Evolutionary conservation across 2,329 filamentous ascomycete genomes (phyloP).

Genomic region (Penicillium nordicum): DNA sequence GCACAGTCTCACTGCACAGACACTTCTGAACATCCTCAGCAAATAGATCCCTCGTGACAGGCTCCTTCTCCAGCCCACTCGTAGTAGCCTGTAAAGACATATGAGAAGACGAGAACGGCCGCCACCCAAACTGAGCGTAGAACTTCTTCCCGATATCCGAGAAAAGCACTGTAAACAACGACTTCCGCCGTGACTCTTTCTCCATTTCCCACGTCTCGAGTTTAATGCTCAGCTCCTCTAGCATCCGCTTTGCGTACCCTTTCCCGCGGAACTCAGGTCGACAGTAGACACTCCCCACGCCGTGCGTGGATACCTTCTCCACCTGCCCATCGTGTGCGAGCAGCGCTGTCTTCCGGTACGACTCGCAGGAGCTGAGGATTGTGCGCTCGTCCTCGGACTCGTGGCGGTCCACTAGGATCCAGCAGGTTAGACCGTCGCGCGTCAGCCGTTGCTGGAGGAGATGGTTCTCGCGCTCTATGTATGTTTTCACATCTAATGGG

Average conservation of each 20-base stretch:
- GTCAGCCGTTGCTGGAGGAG: constrained; percentile 53
- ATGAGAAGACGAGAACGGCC: constrained; percentile 68
- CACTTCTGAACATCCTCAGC: constrained; percentile 32
- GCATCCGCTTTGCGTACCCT: constrained; percentile 76
- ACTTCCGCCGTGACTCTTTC: constrained; percentile 38
- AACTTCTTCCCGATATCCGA: constrained; percentile 83
- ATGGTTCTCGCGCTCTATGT: constrained; percentile 56
- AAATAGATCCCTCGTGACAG: constrained; percentile 28
- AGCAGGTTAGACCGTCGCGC: constrained; percentile 55
- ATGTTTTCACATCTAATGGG: constrained; percentile 52
- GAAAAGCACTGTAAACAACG: constrained; percentile 73
- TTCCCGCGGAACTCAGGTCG: constrained; percentile 62
- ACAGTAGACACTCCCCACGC: constrained; percentile 77
- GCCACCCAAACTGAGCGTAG: constrained; percentile 76
- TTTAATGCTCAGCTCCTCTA: constrained; percentile 59
- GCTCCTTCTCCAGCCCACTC: constrained; percentile 16
- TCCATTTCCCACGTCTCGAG: constrained; percentile 54
- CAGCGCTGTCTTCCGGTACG: constrained; percentile 43
- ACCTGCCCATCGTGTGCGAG: constrained; percentile 51
- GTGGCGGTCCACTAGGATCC: constrained; percentile 55
- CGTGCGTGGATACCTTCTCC: constrained; percentile 61
- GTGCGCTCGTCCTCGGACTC: constrained; percentile 39
- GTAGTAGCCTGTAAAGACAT: constrained; percentile 56
- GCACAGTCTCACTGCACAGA: constrained; percentile 61
- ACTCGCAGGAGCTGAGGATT: constrained; percentile 60